These are phyloP conservation scores for Beauveria scarabaeidicola DNA, from an alignment of 2,329 filamentous ascomycete genomes.

Conservation along the genomic window DNA sequence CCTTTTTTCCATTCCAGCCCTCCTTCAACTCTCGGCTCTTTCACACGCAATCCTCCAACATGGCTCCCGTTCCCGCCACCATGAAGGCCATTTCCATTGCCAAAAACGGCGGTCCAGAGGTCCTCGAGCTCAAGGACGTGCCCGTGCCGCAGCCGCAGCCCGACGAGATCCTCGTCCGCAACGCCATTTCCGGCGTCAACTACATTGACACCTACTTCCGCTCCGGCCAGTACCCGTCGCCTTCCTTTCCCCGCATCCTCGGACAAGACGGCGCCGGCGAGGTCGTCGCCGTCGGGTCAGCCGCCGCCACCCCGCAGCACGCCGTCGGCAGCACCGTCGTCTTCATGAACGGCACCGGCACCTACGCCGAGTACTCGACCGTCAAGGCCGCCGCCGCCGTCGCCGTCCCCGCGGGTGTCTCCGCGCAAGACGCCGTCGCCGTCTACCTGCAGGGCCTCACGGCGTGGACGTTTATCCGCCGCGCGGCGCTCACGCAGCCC, in stretches of 20 bases:
- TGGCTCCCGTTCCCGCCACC: constrained; percentile 66
- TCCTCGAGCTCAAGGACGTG: constrained; percentile 62
- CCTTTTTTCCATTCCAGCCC: background rate
- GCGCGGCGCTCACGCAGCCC: constrained; percentile 64
- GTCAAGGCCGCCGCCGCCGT: constrained; percentile 46
- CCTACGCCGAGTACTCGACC: constrained; percentile 50
- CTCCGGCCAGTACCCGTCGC: constrained; percentile 65
- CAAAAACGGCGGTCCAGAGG: constrained; percentile 58
- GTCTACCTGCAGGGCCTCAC: constrained; percentile 75
- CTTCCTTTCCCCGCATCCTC: constrained; percentile 61
- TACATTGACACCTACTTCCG: constrained; percentile 92
- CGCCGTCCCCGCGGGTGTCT: constrained; percentile 54
- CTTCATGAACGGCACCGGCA: constrained; percentile 44
- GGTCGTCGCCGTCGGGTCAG: constrained; percentile 49
- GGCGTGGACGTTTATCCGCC: constrained; percentile 68
- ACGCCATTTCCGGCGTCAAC: constrained; percentile 73
- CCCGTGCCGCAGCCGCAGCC: constrained; percentile 53
- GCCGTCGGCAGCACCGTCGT: constrained; percentile 62
- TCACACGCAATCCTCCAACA: constrained; percentile 22
- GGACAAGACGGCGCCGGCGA: constrained; percentile 73
- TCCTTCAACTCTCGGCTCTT: background rate
- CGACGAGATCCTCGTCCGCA: constrained; percentile 72
- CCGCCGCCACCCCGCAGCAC: constrained; percentile 45
- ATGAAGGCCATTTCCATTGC: constrained; percentile 61
- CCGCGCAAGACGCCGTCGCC: constrained; percentile 56